These are phyloP conservation scores for Dendrobium officinale DNA, from an alignment of 106 monocot genomes.

Conservation along the genomic window DNA sequence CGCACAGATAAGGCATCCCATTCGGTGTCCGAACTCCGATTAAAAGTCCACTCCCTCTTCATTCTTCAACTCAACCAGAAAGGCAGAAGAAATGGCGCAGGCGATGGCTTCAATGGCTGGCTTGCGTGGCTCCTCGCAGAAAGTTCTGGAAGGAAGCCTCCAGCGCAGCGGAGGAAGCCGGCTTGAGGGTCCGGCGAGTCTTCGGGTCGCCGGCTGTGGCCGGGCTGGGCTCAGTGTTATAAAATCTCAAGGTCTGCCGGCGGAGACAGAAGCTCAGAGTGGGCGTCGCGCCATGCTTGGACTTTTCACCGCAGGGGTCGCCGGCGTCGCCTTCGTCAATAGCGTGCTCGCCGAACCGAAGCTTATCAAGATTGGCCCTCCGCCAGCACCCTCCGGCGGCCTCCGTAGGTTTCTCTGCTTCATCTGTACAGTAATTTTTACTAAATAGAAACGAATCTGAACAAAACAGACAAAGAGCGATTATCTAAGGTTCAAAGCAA, in stretches of 20 bases:
- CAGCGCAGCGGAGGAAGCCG: constrained; percentile 39
- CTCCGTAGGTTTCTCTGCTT: constrained; percentile 44
- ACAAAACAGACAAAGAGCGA: no score
- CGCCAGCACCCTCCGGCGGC: constrained; percentile 91
- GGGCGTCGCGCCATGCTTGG: constrained; percentile 63
- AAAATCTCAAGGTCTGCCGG: constrained; percentile 28
- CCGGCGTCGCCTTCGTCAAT: constrained; percentile 55
- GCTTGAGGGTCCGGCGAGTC: neutral
- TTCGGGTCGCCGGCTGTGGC: constrained; percentile 6
- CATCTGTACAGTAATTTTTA: neutral
- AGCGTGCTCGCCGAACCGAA: constrained; percentile 59
- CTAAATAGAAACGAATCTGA: no score
- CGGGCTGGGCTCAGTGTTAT: constrained; percentile 9
- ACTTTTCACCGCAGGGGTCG: constrained; percentile 47
- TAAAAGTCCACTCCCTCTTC: neutral
- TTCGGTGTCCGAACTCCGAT: neutral
- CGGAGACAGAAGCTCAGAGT: constrained; percentile 17
- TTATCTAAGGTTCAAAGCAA: no score
- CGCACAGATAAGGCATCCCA: constrained; percentile 24
- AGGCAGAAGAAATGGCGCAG: constrained; percentile 6
- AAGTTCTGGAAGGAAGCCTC: constrained; percentile 52
- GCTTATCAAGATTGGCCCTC: constrained; percentile 74
- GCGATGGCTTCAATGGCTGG: constrained; percentile 87
- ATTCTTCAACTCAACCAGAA: no score
- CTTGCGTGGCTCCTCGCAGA: constrained; percentile 54